A percentile compares a stretch with the other conserved stretches of the same genome.
Evolutionary conservation across 2,329 filamentous ascomycete species (phyloP).

Genomic region (Alternaria postmessia): DNA sequence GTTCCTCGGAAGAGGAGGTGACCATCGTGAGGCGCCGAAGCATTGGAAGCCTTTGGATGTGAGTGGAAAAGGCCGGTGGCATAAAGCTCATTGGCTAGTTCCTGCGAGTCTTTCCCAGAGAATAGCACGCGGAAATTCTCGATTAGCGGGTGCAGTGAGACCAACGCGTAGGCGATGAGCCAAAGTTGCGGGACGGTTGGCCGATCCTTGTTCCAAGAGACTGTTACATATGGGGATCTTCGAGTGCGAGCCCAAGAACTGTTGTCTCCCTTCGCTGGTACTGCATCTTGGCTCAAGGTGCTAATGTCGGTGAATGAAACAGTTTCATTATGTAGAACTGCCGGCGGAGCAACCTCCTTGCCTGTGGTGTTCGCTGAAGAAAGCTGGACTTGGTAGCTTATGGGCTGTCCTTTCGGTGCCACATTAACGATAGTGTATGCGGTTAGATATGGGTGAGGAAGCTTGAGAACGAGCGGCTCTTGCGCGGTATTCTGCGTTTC

Average conservation of each 20-base stretch:
- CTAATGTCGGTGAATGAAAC: conserved; percentile 43
- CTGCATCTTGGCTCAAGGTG: conserved; percentile 32
- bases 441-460: conserved; percentile 51
- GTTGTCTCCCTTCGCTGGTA: conserved; percentile 44
- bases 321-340: conserved; percentile 37
- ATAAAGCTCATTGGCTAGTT: conserved; percentile 53
- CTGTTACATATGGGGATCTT: conserved; percentile 53
- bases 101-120: conserved; percentile 46
- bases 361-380: conserved; percentile 27
- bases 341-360: conserved; percentile 34
- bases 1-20: conserved; percentile 60
- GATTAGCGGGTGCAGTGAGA: conserved; percentile 53
- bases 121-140: conserved; percentile 57
- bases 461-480: conserved; percentile 42
- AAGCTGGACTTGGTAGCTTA: conserved; percentile 31
- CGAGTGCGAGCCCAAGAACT: conserved; percentile 56
- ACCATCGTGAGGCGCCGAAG: conserved; percentile 46
- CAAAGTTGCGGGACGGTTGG: conserved; percentile 58
- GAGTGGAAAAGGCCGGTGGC: conserved; percentile 54
- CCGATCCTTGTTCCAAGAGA: conserved; percentile 53
- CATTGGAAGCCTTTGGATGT: conserved; percentile 51
- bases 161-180: conserved; percentile 58
- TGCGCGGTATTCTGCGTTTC: conserved; percentile 18
- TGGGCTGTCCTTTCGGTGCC: conserved; percentile 29
- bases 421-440: conserved; percentile 41